Percentiles rank a stretch among this genome's conserved stretches.
These are phyloP conservation scores for Petasospora fabianii DNA, from an alignment of 1,139 yeast genomes.

Conservation along the genomic window DNA sequence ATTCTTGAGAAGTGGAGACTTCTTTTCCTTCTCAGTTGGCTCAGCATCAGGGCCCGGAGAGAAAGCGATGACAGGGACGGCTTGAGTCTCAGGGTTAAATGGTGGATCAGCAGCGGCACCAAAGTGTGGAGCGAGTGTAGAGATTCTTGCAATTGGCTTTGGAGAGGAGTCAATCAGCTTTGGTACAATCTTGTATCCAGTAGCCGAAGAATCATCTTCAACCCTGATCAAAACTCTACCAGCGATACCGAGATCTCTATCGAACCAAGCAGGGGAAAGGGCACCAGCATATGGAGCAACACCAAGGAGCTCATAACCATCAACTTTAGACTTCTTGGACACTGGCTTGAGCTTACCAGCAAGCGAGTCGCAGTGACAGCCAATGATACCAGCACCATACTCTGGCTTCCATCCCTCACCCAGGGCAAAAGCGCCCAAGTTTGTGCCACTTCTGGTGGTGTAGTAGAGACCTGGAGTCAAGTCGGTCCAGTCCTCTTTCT, in stretches of 20 bases:
- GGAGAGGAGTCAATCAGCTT: slow-evolving; percentile 55
- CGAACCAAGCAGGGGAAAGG: slow-evolving; percentile 54
- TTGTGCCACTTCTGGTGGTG: slow-evolving; percentile 54
- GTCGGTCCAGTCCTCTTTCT: slow-evolving; percentile 44
- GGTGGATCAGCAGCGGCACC: slow-evolving; percentile 49
- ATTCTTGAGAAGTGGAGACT: slow-evolving; percentile 57
- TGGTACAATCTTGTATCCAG: slow-evolving; percentile 35
- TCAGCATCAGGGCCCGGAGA: slow-evolving; percentile 34
- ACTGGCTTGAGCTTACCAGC: slow-evolving; percentile 57
- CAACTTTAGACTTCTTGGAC: slow-evolving; percentile 43
- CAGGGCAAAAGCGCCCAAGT: slow-evolving; percentile 53
- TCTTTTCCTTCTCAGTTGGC: slow-evolving; percentile 56
- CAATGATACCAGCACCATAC: slow-evolving; percentile 57
- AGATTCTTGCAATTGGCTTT: slow-evolving; percentile 61
- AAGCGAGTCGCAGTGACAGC: slow-evolving; percentile 58
- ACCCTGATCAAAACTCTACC: slow-evolving; percentile 51
- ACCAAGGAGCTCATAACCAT: slow-evolving; percentile 60
- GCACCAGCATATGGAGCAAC: slow-evolving; percentile 69
- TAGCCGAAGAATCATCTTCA: slow-evolving; percentile 17
- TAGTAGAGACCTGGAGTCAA: slow-evolving; percentile 46
- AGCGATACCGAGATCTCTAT: slow-evolving; percentile 65
- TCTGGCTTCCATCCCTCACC: slow-evolving; percentile 56
- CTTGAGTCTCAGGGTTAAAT: slow-evolving; percentile 57
- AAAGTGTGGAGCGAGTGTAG: slow-evolving; percentile 65
- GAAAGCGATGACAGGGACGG: slow-evolving; percentile 59